Percentiles rank a stretch among this genome's conserved stretches.
Evolutionary conservation across 2,329 filamentous ascomycete species (phyloP).

Genomic region (Aspergillus sp.): DNA sequence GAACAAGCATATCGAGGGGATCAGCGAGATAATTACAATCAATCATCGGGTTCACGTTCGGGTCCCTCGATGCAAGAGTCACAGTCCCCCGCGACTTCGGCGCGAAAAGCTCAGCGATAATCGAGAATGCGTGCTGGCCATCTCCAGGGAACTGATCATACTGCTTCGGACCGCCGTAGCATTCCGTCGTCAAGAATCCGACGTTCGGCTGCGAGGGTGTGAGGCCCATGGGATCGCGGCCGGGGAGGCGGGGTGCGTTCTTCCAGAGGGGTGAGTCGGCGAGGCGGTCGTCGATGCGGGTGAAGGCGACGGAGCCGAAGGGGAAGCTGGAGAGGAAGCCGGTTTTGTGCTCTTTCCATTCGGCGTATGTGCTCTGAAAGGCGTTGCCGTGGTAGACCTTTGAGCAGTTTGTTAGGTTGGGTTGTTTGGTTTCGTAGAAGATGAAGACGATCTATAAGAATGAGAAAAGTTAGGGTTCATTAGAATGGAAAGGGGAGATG

Average conservation of each 20-base stretch:
- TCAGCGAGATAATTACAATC: conserved; percentile 63
- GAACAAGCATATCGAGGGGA: conserved; percentile 61
- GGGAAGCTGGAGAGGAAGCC: conserved; percentile 66
- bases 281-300: conserved; percentile 65
- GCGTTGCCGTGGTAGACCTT: conserved; percentile 61
- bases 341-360: conserved; percentile 63
- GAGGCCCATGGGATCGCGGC: conserved; percentile 67
- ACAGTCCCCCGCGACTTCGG: conserved; percentile 63
- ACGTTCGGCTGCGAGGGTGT: conserved; percentile 36
- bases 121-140: conserved; percentile 57
- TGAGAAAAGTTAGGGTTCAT: conserved; percentile 13
- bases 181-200: conserved; percentile 67
- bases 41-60: conserved; percentile 58
- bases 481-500: not conserved
- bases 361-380: conserved; percentile 54
- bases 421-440: conserved; percentile 62
- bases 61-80: conserved; percentile 54
- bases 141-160: conserved; percentile 5
- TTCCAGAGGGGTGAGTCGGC: conserved; percentile 60
- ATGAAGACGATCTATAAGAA: conserved; percentile 57
- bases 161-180: conserved; percentile 53
- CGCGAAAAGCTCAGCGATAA: conserved; percentile 63
- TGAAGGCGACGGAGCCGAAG: conserved; percentile 66
- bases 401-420: conserved; percentile 60
- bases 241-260: conserved; percentile 51